Conservation (phyloP, 176 grass and related monocot species). For the Paspalum vaginatum region DNA sequence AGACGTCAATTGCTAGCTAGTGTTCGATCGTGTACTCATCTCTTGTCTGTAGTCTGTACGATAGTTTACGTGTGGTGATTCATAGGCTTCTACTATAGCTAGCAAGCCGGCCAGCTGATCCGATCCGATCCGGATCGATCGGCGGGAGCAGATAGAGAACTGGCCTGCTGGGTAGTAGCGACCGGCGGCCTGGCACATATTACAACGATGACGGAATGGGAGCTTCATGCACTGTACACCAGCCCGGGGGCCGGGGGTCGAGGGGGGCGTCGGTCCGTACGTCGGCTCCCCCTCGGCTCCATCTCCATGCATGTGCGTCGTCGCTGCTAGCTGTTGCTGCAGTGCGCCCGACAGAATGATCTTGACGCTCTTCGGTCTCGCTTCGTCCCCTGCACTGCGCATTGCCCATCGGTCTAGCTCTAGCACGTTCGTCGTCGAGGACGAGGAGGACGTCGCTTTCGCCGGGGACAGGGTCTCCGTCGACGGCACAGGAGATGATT, state of each 20-base stretch:
- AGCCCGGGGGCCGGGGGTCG: background rate
- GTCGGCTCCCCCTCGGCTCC: too few relatives aligned
- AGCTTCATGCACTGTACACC: conserved; percentile 8
- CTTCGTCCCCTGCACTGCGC: background rate
- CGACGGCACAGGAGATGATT: conserved; percentile 10
- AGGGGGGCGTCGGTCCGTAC: background rate
- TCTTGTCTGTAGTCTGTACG: background rate
- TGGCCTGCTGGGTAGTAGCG: background rate
- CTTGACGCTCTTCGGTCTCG: background rate
- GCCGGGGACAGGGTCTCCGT: conserved; percentile 13
- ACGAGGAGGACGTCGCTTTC: background rate
- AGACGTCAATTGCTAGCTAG: too few relatives aligned
- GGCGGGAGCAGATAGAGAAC: background rate
- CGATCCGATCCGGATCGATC: background rate
- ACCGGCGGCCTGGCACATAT: background rate
- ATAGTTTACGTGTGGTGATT: conserved; percentile 1
- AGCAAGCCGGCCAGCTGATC: background rate
- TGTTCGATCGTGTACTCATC: background rate
- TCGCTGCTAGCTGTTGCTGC: background rate
- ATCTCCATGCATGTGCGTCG: too few relatives aligned
- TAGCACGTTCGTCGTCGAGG: background rate
- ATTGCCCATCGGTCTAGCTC: background rate
- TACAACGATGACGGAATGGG: too few relatives aligned
- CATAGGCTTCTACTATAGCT: background rate
- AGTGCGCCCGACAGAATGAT: background rate